These are phyloP conservation scores for Tricholoma hemisulphureum DNA, from an alignment of 768 basidiomycete species.

Conservation along the genomic window DNA sequence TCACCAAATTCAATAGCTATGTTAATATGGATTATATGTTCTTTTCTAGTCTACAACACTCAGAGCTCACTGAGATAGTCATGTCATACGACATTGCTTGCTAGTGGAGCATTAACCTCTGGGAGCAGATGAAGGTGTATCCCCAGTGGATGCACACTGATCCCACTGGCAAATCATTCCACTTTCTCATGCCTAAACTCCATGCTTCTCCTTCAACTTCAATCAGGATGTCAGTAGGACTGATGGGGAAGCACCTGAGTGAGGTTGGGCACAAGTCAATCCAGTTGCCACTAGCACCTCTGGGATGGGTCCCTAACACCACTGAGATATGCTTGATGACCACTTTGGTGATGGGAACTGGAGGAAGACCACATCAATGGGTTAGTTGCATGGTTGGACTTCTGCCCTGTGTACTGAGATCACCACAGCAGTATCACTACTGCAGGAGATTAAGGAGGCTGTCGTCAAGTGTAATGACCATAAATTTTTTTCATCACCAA, in stretches of 20 bases:
- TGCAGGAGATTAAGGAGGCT: background rate
- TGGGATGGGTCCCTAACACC: constrained; percentile 33
- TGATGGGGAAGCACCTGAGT: constrained; percentile 33
- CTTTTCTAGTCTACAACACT: constrained; percentile 13
- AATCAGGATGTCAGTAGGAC: constrained; percentile 25
- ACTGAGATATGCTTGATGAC: constrained; percentile 22
- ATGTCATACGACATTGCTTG: constrained; percentile 33
- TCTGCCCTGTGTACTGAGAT: background rate
- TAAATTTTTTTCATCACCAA: background rate
- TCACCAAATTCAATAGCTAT: constrained; percentile 19
- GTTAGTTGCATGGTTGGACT: background rate
- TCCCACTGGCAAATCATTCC: background rate
- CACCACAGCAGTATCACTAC: background rate
- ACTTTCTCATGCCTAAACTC: constrained; percentile 23
- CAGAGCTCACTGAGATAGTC: constrained; percentile 8
- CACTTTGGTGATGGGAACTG: too few species aligned
- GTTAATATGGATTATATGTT: constrained; percentile 36
- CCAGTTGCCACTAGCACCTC: too few species aligned
- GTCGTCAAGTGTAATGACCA: background rate
- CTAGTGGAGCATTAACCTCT: too few species aligned
- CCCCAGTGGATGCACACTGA: constrained; percentile 9
- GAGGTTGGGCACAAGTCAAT: constrained; percentile 27
- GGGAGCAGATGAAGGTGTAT: constrained; percentile 7
- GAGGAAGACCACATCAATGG: constrained; percentile 18
- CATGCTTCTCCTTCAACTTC: constrained; percentile 14